These are phyloP conservation scores for Pythium apleroticum DNA, from an alignment of 352 stramenopile genomes.

Conservation along the genomic window DNA sequence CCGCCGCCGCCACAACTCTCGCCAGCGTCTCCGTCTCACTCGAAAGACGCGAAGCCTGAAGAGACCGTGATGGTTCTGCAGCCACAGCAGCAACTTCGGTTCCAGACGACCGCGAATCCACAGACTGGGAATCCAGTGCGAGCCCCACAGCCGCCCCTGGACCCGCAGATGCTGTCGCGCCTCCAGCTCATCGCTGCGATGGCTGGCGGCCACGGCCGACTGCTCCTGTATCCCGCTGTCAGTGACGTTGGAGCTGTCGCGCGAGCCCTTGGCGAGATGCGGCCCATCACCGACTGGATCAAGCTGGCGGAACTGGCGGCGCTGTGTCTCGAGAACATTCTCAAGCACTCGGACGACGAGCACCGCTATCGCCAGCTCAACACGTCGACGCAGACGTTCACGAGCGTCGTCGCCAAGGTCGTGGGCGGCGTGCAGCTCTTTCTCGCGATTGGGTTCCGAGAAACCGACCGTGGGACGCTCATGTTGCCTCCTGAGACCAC, in stretches of 20 bases:
- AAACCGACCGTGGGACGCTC: conserved; percentile 41
- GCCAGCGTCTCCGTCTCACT: background rate
- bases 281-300: conserved; percentile 29
- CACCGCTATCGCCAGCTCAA: conserved; percentile 51
- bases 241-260: conserved; percentile 59
- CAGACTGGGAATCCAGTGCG: background rate
- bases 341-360: conserved; percentile 42
- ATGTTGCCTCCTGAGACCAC: conserved; percentile 33
- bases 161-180: conserved; percentile 30
- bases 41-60: background rate
- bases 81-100: conserved; percentile 37
- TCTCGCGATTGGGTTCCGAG: conserved; percentile 51
- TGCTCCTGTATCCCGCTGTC: conserved; percentile 36
- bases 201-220: conserved; percentile 45
- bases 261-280: conserved; percentile 31
- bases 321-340: conserved; percentile 55
- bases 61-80: conserved; percentile 30
- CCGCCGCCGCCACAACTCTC: background rate
- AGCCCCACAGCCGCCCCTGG: conserved; percentile 26
- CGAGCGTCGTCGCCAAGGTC: conserved; percentile 33
- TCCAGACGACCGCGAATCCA: conserved; percentile 32
- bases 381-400: conserved; percentile 50
- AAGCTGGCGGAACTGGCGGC: conserved; percentile 42
- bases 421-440: conserved; percentile 44
- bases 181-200: conserved; percentile 45